Conservation (phyloP, 140 eudicot genomes). For the Senecio squalidus region DNA sequence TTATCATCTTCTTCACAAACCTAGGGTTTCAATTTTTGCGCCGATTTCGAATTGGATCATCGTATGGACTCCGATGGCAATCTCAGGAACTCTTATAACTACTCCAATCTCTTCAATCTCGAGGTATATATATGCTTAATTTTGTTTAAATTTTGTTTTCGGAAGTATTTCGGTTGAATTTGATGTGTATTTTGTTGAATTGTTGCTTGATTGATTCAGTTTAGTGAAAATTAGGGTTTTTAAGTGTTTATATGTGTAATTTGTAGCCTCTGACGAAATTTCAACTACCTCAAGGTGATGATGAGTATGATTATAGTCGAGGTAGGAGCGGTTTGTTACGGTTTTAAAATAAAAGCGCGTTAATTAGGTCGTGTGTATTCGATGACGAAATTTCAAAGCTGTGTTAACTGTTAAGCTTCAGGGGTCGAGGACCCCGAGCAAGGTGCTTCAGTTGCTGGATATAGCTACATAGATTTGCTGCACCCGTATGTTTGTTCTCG, state of each 20-base stretch:
- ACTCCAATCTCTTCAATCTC: too few relatives aligned
- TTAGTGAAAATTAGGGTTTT: too few relatives aligned
- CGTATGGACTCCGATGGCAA: constrained; percentile 54
- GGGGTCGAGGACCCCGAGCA: constrained; percentile 41
- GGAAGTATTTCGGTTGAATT: too few relatives aligned
- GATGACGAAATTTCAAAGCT: too few relatives aligned
- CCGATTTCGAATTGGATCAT: constrained; percentile 3
- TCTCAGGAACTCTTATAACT: constrained; percentile 36
- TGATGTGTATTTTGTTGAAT: too few relatives aligned
- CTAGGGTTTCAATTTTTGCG: constrained; percentile 22
- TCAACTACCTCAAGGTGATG: constrained; percentile 79
- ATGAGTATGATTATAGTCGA: constrained; percentile 88
- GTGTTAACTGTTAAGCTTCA: constrained; percentile 41
- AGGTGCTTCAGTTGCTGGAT: constrained; percentile 46
- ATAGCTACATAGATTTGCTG: constrained; percentile 65
- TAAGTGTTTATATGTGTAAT: too few relatives aligned
- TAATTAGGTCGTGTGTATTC: too few relatives aligned
- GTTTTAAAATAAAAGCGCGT: too few relatives aligned
- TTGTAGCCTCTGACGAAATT: constrained; percentile 82
- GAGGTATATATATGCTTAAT: too few relatives aligned
- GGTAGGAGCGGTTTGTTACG: constrained; percentile 82
- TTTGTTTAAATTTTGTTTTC: too few relatives aligned
- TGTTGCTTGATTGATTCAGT: too few relatives aligned
- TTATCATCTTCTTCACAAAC: constrained; percentile 12
- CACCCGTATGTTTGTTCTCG: constrained; percentile 48